Base-by-base conservation (phyloP, 192 early-diverging fungal species). In the Helicostylum pulchrum region DNA sequence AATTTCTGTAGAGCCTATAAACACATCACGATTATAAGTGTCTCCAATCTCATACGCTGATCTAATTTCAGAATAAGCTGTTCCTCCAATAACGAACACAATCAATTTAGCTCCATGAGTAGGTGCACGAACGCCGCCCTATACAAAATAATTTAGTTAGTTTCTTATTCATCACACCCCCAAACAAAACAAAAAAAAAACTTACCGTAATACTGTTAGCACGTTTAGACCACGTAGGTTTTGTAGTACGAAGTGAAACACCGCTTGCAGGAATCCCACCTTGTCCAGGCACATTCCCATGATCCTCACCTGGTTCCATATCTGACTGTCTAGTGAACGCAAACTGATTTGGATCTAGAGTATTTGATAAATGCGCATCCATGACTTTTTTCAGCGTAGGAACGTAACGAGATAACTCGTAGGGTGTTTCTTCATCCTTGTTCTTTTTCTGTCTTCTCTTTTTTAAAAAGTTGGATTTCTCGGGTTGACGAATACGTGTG, bases 1-100 rank as follows among this genome's bases (percentile, higher is more conserved):
- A 54, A 73, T 45, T 26, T 73, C 62, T 12, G 66, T 73, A 30
- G 61, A 58, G 80, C 89, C 92, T 45, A 93, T 77, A 39, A 86
- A 64, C 0, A 92, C 81, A 60, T 92, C 92, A 2, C 86, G 75
- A 56, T 81, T 78, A 68, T 77, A 74, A 11, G 77, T 76, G 44
- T 85, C 75, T 32, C 77, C 76, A 8, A 92, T 62, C 56, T 92
- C 90, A 67, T 90, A 87, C 20, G 77, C 73, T 0, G 82, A 71
- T 49, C 89, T 77, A 43, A 95, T 80, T 71, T 95, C 93, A 11
- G 91, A 88, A 58, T 85, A 88, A 3, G 87, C 85, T 19, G 89
- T 68, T 17, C 93, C 93, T 32, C 93, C 93, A 45, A 91, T 78
- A n/a, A 94, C 79, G 66, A 95, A 94, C 7, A 95, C 75, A 52